phyloP scores from a whole-genome alignment of 164 flowering plant genomes.

The Liriodendron chinense region DNA sequence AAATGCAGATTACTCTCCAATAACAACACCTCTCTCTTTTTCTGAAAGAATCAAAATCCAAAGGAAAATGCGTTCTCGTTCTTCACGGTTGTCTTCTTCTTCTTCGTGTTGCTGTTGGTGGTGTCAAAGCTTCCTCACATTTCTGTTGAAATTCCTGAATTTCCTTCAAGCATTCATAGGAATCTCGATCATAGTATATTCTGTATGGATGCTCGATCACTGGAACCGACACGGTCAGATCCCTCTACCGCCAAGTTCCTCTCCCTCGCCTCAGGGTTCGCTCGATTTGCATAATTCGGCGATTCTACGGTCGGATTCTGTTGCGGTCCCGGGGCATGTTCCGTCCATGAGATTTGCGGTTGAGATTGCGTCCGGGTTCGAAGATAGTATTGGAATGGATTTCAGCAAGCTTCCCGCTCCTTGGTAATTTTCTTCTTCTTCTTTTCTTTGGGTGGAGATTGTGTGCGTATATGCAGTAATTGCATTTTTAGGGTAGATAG shows the following conservation, averaged over 20 bases:
- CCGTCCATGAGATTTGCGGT: conserved; percentile 20
- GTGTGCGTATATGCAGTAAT: neutral
- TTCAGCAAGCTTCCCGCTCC: conserved; percentile 53
- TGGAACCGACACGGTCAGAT: conserved; percentile 44
- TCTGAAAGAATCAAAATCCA: neutral
- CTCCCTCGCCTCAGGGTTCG: conserved; percentile 24
- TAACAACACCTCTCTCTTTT: neutral
- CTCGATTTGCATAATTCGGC: conserved; percentile 14
- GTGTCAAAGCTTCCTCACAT: conserved; percentile 50
- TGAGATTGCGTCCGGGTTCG: conserved; percentile 31
- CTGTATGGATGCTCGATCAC: conserved; percentile 63
- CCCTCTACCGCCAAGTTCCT: conserved; percentile 28
- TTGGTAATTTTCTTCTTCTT: conserved; percentile 31
- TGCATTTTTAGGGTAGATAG: neutral
- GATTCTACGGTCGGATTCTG: conserved; percentile 1
- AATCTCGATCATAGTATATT: conserved; percentile 57
- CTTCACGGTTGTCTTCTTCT: neutral
- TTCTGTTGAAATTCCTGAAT: conserved; percentile 58
- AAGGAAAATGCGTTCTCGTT: conserved; percentile 1
- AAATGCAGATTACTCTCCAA: neutral
- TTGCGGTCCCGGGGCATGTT: conserved; percentile 9
- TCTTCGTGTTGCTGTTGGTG: conserved; percentile 18
- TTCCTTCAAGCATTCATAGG: conserved; percentile 69
- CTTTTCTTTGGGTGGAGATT: neutral
- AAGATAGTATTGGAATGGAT: conserved; percentile 20